Conservation (phyloP, 129 eudicot genomes). For the Centaurea solstitialis region DNA sequence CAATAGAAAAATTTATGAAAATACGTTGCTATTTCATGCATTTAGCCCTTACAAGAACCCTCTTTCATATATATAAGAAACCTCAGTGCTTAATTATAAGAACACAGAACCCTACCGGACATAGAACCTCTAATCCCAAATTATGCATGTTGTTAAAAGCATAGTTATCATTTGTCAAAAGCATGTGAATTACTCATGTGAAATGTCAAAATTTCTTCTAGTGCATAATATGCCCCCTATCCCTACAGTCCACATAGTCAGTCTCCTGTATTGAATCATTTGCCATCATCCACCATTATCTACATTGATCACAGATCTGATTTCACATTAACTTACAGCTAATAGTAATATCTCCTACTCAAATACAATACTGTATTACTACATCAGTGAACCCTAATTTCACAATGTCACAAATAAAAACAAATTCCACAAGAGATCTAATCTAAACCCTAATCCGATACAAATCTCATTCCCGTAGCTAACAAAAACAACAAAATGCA, state of each 20-base stretch:
- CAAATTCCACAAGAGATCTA: conserved; percentile 16
- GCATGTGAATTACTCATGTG: not conserved
- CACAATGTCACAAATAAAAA: not conserved
- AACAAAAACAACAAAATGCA: conserved; percentile 11
- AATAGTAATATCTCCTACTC: conserved; percentile 5
- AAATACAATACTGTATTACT: not conserved
- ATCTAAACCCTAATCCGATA: conserved; percentile 35
- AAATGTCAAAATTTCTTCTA: not conserved
- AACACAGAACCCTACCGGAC: not conserved
- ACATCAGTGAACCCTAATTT: not conserved
- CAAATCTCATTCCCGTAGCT: conserved; percentile 13
- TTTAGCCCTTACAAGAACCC: not conserved
- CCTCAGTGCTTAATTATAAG: too few relatives aligned
- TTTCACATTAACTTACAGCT: conserved; percentile 6
- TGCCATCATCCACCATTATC: not conserved
- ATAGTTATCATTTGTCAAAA: not conserved
- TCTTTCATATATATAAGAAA: not conserved
- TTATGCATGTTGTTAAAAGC: not conserved
- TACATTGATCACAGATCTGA: conserved; percentile 3
- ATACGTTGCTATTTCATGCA: not conserved
- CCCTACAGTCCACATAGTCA: conserved; percentile 1
- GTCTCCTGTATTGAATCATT: not conserved
- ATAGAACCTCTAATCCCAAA: not conserved
- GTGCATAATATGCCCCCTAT: not conserved
- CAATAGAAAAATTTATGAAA: not conserved